Base-by-base conservation (phyloP, 371 early-diverging fungal genomes). In the Mortierella sp. region DNA sequence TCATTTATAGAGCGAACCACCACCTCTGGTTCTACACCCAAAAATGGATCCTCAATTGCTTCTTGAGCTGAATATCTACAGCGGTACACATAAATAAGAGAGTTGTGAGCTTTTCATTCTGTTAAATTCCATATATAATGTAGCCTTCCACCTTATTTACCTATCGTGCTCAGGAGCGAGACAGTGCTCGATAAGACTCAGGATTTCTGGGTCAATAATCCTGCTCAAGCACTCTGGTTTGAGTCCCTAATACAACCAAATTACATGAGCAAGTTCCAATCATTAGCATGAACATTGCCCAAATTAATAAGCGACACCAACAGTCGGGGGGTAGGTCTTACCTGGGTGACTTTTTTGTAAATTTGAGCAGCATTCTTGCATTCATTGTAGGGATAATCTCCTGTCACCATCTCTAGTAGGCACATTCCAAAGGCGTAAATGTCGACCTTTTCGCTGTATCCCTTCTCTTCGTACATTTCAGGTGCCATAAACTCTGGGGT, bases 351-450 rank as follows among this genome's bases (percentile, higher is more conserved):
- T 76, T 94, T 95, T 72, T 93, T 93, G 84, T 94, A 95, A 55
- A 96, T 91, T 72, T 97, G 96, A 15, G 95, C 93, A 24, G 94
- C 94, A 77, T 96, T 96, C 36, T 89, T 90, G 80, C 95, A 96
- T 83, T 97, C 97, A 52, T 86, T 87, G 81, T 97, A 97, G 2
- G 97, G 97, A 81, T 95, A 95, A 65, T 94, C 95, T 41, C 94
- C 93, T 8, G 97, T 96, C 22, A 92, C 91, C 92, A 96, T 96
- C 83, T 97, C 96, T 52, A 97, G 83, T 1, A 96, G 84, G 70
- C 93, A 93, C 96, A 97, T 95, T 50, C 97, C 97, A 88, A 97
- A 97, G n/a, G 97, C 96, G 86, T 97, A 97, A 47, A 97, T 94
- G 80, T 96, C 96, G 38, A 94, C 96, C 72, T 93, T 94, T 86